These are phyloP conservation scores for Candida hispaniensis DNA, from an alignment of 805 yeast genomes.

Conservation along the genomic window DNA sequence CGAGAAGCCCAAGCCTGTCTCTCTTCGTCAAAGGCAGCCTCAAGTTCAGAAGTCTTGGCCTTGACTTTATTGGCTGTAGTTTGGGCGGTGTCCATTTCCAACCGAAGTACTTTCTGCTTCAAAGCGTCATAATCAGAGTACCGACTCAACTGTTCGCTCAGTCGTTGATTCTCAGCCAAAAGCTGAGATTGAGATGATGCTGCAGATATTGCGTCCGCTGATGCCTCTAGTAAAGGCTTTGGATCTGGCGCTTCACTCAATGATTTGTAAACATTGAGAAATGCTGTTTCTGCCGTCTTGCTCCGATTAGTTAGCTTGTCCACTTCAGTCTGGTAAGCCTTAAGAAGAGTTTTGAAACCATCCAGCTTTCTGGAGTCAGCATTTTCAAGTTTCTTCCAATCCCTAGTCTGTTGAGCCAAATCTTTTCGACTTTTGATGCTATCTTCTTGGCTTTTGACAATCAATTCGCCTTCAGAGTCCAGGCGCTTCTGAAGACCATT, in stretches of 20 bases:
- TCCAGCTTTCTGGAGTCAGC: constrained; percentile 57
- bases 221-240: constrained; percentile 59
- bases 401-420: constrained; percentile 76
- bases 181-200: constrained; percentile 43
- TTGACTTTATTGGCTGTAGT: constrained; percentile 42
- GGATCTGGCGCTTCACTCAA: constrained; percentile 94
- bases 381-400: constrained; percentile 53
- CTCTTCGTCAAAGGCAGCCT: constrained; percentile 60
- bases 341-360: constrained; percentile 56
- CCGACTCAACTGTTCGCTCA: constrained; percentile 45
- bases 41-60: constrained; percentile 66
- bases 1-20: constrained; percentile 55
- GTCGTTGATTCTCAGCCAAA: constrained; percentile 37
- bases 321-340: constrained; percentile 76
- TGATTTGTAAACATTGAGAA: constrained; percentile 62
- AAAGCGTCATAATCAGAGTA: constrained; percentile 72
- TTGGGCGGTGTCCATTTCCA: constrained; percentile 52
- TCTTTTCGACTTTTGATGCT: constrained; percentile 64
- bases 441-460: constrained; percentile 56
- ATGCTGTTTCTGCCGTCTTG: constrained; percentile 59
- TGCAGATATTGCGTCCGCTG: constrained; percentile 51
- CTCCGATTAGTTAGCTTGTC: constrained; percentile 71
- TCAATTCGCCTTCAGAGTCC: constrained; percentile 63
- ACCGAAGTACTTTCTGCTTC: constrained; percentile 47
- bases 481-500: constrained; percentile 58